Evolutionary conservation across 768 basidiomycete species (phyloP).

Genomic region (Mycena epipterygia): DNA sequence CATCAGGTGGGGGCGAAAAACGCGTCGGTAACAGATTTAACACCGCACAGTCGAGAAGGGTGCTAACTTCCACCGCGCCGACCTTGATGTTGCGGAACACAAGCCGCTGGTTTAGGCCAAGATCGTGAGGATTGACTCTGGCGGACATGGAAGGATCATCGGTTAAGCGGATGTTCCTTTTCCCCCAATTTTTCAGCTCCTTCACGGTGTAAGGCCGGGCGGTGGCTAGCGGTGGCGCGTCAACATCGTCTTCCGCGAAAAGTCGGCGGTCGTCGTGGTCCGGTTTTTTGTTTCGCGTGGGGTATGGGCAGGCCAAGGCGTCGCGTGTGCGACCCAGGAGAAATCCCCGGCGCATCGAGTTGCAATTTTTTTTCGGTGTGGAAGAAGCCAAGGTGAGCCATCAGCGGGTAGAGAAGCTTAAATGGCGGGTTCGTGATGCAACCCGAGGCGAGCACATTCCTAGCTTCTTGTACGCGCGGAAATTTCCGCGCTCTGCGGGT

Average conservation of each 20-base stretch:
- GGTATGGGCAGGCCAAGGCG: slow-evolving; percentile 15
- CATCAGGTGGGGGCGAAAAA: slow-evolving; percentile 11
- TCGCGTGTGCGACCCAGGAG: slow-evolving; percentile 12
- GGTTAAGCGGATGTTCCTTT: slow-evolving; percentile 18
- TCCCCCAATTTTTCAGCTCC: slow-evolving; percentile 24
- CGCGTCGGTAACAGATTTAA: slow-evolving; percentile 20
- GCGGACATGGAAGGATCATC: slow-evolving; percentile 22
- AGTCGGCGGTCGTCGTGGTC: slow-evolving; percentile 26
- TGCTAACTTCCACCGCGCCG: slow-evolving; percentile 26
- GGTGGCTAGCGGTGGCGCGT: neutral
- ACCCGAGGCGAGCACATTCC: neutral
- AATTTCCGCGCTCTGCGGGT: neutral
- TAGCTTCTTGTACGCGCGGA: neutral
- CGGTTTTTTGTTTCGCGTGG: slow-evolving; percentile 27
- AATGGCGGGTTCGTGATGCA: slow-evolving; percentile 11
- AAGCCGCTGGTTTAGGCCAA: slow-evolving; percentile 27
- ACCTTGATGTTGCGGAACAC: slow-evolving; percentile 33
- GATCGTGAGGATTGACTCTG: slow-evolving; percentile 14
- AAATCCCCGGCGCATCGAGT: slow-evolving; percentile 25
- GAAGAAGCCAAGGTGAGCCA: neutral
- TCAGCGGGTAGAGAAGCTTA: neutral
- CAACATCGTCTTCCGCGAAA: neutral
- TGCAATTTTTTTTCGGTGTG: neutral
- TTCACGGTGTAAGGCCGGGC: slow-evolving; percentile 15
- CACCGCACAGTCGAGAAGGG: slow-evolving; percentile 27